phyloP scores from a whole-genome alignment of 768 basidiomycete species.

The Trichaptum fuscoviolaceum region DNA sequence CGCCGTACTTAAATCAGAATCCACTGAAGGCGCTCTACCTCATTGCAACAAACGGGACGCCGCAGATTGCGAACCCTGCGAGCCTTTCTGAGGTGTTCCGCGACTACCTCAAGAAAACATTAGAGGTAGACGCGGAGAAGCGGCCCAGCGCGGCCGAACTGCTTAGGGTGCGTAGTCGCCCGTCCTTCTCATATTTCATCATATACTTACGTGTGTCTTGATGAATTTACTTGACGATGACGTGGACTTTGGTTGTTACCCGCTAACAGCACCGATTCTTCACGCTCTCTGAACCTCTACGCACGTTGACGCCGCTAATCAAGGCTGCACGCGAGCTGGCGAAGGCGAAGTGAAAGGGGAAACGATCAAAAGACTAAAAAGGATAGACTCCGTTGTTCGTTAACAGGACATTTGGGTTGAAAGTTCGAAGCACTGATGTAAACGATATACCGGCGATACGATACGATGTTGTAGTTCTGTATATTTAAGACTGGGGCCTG shows the following conservation, averaged over 20 bases:
- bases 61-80: slow-evolving; percentile 90
- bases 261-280: slow-evolving; percentile 75
- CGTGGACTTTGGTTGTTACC: too few relatives aligned
- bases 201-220: background rate
- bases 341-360: slow-evolving; percentile 40
- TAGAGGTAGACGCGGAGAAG: slow-evolving; percentile 95
- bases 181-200: slow-evolving; percentile 6
- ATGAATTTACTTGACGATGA: too few relatives aligned
- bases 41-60: slow-evolving; percentile 97
- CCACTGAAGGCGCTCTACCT: slow-evolving; percentile 95
- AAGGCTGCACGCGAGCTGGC: slow-evolving; percentile 88
- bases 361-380: background rate
- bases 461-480: background rate
- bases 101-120: slow-evolving; percentile 81
- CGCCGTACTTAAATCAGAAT: slow-evolving; percentile 94
- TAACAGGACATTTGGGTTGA: background rate
- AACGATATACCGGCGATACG: background rate
- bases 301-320: slow-evolving; percentile 83
- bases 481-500: background rate
- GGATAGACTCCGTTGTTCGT: background rate
- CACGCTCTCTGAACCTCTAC: slow-evolving; percentile 78
- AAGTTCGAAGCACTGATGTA: background rate
- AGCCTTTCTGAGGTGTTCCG: slow-evolving; percentile 71
- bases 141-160: slow-evolving; percentile 82
- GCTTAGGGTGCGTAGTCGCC: slow-evolving; percentile 49